Base-by-base conservation (phyloP, 2,329 filamentous ascomycete genomes). In the Diplodia intermedia region DNA sequence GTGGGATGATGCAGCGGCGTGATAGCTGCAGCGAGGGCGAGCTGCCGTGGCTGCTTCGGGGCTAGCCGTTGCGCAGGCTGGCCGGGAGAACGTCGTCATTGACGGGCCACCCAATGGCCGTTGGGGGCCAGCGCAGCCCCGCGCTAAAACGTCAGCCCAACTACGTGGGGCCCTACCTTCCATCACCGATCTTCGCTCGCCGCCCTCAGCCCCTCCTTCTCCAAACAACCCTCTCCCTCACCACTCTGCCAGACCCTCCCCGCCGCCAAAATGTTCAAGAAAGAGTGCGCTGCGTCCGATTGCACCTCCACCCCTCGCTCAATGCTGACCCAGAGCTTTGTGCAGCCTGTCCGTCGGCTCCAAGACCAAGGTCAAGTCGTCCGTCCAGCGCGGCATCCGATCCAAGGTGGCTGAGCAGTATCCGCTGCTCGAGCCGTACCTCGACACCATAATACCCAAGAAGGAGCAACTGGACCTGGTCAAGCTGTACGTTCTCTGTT, bases 331-430 rank as follows among this genome's bases (percentile, higher is more conserved):
- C 60, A 20, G 3, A 56, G 12, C 50, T 26, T 57, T 60, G 72
- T 75, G 72, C 71, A 94, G 91, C 72, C 89, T 97, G 79, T 84
- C 89, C 75, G 83, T 90, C 31, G 88, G 91, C 72, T 90, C 92
- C 68, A 97, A 95, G 83, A 93, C 93, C 74, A 98, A 98, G 85
- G 92, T 98, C 81, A 99, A 98, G 83, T 97, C 94, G 72, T 97
- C 93, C 29, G 92, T 93, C 68, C 94, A 97, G 84, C 92, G 95
- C 76, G 88, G 85, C 71, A 90, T 99, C 74, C 92, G 95, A 73
- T 86, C 90, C 75, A 92, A 92, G 76, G 87, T 98, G 72, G 84
- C 95, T 71, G 86, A 92, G 69, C 91, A 91, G 65, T 97, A 96
- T 82, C 95, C 95, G 2, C 87, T 92, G 63, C 90, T 98, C 63